A percentile compares a stretch with the other conserved stretches of the same genome.
These are phyloP conservation scores for Boletus rubescentipes DNA, from an alignment of 768 basidiomycete species.

Conservation along the genomic window DNA sequence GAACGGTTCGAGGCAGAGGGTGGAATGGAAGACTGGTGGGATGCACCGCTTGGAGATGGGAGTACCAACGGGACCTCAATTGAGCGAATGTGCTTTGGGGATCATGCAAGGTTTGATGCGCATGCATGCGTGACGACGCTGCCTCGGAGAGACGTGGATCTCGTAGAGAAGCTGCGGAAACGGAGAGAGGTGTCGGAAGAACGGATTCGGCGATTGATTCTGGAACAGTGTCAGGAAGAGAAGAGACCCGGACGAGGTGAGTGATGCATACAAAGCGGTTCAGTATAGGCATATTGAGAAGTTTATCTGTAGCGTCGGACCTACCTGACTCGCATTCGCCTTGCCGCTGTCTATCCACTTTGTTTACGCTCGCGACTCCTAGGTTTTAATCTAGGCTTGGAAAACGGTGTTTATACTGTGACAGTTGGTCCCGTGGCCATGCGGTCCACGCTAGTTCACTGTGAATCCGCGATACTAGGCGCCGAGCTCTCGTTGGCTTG, in stretches of 20 bases:
- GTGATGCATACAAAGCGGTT: not conserved
- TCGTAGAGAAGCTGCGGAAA: conserved; percentile 12
- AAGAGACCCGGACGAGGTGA: conserved; percentile 14
- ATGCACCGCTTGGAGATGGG: not conserved
- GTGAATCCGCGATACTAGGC: no score
- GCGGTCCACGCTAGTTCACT: no score
- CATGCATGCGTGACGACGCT: conserved; percentile 42
- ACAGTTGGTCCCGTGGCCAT: no score
- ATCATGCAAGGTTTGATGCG: conserved; percentile 30
- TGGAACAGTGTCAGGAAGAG: conserved; percentile 5
- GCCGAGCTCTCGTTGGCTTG: no score
- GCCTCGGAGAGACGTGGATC: conserved; percentile 13
- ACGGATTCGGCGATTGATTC: conserved; percentile 12
- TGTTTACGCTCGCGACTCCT: not conserved
- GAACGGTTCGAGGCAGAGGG: conserved; percentile 16
- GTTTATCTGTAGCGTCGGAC: conserved; percentile 3
- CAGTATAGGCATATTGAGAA: not conserved
- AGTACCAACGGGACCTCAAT: conserved; percentile 32
- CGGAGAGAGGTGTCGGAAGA: conserved; percentile 20
- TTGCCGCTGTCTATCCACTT: conserved; percentile 5
- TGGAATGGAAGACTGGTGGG: conserved; percentile 36
- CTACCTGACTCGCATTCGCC: not conserved
- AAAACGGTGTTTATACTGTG: no score
- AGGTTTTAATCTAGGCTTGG: not conserved
- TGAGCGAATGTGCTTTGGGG: conserved; percentile 14